These are phyloP conservation scores for Lactifluus volemus DNA, from an alignment of 768 basidiomycete species.

Conservation along the genomic window DNA sequence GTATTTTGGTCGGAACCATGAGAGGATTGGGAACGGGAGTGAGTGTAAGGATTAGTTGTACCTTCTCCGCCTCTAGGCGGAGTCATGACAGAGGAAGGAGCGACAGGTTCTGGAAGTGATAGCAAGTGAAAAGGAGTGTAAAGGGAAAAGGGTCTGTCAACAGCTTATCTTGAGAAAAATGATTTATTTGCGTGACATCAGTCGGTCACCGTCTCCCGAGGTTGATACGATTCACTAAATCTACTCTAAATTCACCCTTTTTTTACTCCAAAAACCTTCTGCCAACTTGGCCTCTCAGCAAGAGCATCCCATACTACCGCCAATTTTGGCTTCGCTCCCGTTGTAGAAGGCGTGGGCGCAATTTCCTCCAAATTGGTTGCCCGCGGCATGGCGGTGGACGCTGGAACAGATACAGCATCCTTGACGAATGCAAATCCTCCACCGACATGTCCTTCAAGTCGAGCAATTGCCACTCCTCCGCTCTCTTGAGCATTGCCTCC, in stretches of 20 bases:
- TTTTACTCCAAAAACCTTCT: constrained; percentile 42
- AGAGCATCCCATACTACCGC: constrained; percentile 65
- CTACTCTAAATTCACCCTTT: background rate
- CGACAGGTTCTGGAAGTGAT: background rate
- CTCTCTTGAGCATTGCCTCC: constrained; percentile 45
- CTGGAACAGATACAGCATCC: background rate
- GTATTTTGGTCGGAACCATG: background rate
- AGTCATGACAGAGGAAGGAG: background rate
- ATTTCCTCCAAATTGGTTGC: constrained; percentile 11
- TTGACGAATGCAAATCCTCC: constrained; percentile 35
- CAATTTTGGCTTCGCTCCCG: constrained; percentile 29
- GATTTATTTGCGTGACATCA: no score
- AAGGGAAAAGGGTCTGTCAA: background rate
- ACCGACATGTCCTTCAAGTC: constrained; percentile 46
- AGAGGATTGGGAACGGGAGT: background rate
- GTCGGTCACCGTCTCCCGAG: background rate
- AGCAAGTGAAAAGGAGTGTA: background rate
- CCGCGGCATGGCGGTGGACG: constrained; percentile 17
- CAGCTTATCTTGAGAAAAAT: no score
- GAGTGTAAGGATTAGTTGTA: constrained; percentile 21
- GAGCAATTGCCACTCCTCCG: constrained; percentile 41
- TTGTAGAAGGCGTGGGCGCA: background rate
- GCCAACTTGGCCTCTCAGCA: constrained; percentile 60
- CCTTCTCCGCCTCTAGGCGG: background rate
- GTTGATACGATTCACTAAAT: background rate